A percentile compares a stretch with the other conserved stretches of the same genome.
These are phyloP conservation scores for Phytopythium oedochilum DNA, from an alignment of 352 stramenopile species.

Conservation along the genomic window DNA sequence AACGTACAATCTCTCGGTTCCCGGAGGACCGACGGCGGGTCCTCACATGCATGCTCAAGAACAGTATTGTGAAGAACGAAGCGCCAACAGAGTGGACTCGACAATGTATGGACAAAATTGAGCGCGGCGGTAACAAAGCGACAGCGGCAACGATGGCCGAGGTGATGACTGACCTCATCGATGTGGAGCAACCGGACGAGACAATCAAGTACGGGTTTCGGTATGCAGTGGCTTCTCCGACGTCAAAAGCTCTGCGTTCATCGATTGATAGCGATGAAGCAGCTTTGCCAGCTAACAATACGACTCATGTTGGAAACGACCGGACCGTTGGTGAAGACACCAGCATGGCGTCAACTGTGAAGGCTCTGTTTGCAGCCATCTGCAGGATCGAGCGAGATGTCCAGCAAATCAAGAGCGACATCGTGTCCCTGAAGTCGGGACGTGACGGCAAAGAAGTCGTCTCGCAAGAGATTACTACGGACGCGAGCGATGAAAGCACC, in stretches of 20 bases:
- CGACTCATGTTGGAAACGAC: too few relatives aligned
- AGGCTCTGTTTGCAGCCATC: not conserved
- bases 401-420: not conserved
- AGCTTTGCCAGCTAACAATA: not conserved
- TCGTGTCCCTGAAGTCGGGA: not conserved
- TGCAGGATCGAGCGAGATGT: not conserved
- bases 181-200: not conserved
- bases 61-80: conserved; percentile 10
- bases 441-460: not conserved
- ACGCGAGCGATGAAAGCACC: too few relatives aligned
- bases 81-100: conserved; percentile 4
- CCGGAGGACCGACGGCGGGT: conserved; percentile 11
- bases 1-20: not conserved
- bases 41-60: conserved; percentile 8
- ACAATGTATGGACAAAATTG: not conserved
- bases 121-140: too few relatives aligned
- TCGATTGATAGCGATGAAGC: not conserved
- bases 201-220: not conserved
- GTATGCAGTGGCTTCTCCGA: too few relatives aligned
- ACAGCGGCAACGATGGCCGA: not conserved
- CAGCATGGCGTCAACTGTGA: not conserved
- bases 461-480: too few relatives aligned
- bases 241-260: too few relatives aligned
- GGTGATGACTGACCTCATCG: not conserved
- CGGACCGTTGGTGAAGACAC: not conserved